Percentiles rank a stretch among this genome's conserved stretches.
phyloP scores from a whole-genome alignment of 768 basidiomycete genomes.

The Galerina sulciceps region DNA sequence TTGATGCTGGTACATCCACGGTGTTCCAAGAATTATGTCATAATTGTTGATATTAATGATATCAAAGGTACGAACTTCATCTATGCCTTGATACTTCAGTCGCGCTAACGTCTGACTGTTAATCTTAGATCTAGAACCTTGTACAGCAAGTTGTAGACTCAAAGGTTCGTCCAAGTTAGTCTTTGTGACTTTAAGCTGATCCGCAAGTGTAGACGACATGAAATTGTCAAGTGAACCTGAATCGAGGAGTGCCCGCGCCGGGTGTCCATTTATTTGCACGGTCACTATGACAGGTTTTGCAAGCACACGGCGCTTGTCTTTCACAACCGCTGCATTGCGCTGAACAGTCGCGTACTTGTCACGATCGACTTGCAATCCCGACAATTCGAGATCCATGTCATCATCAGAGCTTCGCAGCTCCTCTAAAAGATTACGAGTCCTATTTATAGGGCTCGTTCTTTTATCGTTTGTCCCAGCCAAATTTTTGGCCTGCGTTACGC shows the following conservation, averaged over 20 bases:
- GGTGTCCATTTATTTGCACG: constrained; percentile 32
- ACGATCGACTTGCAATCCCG: constrained; percentile 18
- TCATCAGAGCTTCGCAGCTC: too few relatives aligned
- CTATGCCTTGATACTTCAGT: constrained; percentile 37
- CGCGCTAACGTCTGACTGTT: constrained; percentile 28
- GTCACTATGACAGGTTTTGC: constrained; percentile 39
- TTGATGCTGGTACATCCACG: constrained; percentile 33
- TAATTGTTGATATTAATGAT: constrained; percentile 41
- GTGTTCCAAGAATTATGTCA: constrained; percentile 41
- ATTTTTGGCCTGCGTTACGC: too few relatives aligned
- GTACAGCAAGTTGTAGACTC: constrained; percentile 39
- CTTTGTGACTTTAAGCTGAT: constrained; percentile 35
- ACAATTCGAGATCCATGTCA: not conserved
- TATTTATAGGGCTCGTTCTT: too few relatives aligned
- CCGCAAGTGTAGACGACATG: constrained; percentile 36
- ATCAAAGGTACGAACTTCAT: constrained; percentile 33
- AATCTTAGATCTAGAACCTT: constrained; percentile 44
- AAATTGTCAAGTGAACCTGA: constrained; percentile 44
- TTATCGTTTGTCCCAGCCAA: too few relatives aligned
- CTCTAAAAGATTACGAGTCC: too few relatives aligned
- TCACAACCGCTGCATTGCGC: constrained; percentile 22
- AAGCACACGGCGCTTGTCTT: constrained; percentile 20
- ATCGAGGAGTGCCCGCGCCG: constrained; percentile 37
- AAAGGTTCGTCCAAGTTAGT: constrained; percentile 32
- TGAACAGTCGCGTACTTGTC: constrained; percentile 24